Conservation (phyloP, 2,329 filamentous ascomycete species). For the Cladosporium velox region DNA sequence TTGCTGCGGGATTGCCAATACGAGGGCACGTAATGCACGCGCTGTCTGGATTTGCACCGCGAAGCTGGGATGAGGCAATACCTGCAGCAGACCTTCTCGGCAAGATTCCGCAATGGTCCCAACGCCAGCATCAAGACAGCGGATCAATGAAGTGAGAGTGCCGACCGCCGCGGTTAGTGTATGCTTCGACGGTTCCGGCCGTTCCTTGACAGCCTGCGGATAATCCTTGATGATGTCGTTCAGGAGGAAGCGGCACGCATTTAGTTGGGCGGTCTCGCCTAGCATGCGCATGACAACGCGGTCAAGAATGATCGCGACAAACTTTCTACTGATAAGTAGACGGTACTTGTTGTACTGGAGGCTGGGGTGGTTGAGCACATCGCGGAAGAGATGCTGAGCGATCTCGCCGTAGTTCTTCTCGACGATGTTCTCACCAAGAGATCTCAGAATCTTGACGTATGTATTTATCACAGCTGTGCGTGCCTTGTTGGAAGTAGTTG, state of each 20-base stretch:
- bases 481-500: constrained; percentile 75
- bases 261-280: constrained; percentile 84
- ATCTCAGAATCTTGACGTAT: constrained; percentile 78
- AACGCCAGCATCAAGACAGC: constrained; percentile 77
- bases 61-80: constrained; percentile 92
- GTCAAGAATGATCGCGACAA: constrained; percentile 80
- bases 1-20: constrained; percentile 88
- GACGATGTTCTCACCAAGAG: constrained; percentile 78
- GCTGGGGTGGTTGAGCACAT: constrained; percentile 73
- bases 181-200: constrained; percentile 85
- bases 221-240: constrained; percentile 94
- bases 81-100: constrained; percentile 83
- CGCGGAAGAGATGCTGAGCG: constrained; percentile 75
- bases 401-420: constrained; percentile 82
- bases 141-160: constrained; percentile 75
- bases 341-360: constrained; percentile 86
- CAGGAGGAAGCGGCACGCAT: constrained; percentile 77
- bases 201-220: constrained; percentile 82
- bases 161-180: constrained; percentile 77
- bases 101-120: constrained; percentile 78
- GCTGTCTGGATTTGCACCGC: constrained; percentile 91
- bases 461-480: constrained; percentile 84
- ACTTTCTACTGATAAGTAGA: constrained; percentile 79
- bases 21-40: constrained; percentile 81
- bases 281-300: constrained; percentile 81